Evolutionary conservation across 495 filamentous ascomycete species (phyloP), one percentile per base, ranked within the genome.

Genomic region (Penicillium coprophilum): DNA sequence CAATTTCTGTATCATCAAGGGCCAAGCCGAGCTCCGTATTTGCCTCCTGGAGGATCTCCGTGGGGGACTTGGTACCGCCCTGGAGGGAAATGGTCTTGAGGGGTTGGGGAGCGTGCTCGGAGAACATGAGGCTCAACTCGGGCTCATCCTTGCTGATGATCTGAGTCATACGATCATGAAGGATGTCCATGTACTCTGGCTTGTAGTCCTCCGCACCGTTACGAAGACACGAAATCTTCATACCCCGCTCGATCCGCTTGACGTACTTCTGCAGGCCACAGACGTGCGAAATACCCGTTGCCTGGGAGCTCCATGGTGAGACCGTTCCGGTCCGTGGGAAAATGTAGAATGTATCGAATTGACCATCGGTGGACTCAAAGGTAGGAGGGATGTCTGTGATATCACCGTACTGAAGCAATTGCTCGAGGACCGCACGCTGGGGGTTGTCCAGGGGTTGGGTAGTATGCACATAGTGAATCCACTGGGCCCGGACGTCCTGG

Each of bases 231-330:
- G 59, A 96, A 60, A 64, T 80, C 81, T 87, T 82, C 62, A 92
- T 84, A 32, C 90, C 93, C 45, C 95, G 83, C 77, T 98, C 94
- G 55, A 97, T 90, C 41, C 92, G 85, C 67, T 88, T 82, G 36
- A 97, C 82, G 41, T 80, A 74, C 21, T 84, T 76, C 56, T 83
- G 80, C 44, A 96, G 73, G 20, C 89, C 91, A 69, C 92, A 97
- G n/a, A 96, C 92, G 53, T 92, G 84, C 36, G 92, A 86, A 69
- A 97, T 96, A 63, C 85, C 91, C 36, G 93, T 96, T 36, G 93
- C 94, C 66, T 96, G 91, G 47, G 92, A 95, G 68, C 90, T 96
- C 94, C 94, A 98, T 72, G 94, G 94, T 36, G 91, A 96, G 59
- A 96, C 91, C 34, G 92, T 96, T 39, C 85, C 86, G 28, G 78